Percentiles rank a stretch among this genome's conserved stretches.
Conservation (phyloP, 2,329 filamentous ascomycete genomes). For the Periconia sp. region DNA sequence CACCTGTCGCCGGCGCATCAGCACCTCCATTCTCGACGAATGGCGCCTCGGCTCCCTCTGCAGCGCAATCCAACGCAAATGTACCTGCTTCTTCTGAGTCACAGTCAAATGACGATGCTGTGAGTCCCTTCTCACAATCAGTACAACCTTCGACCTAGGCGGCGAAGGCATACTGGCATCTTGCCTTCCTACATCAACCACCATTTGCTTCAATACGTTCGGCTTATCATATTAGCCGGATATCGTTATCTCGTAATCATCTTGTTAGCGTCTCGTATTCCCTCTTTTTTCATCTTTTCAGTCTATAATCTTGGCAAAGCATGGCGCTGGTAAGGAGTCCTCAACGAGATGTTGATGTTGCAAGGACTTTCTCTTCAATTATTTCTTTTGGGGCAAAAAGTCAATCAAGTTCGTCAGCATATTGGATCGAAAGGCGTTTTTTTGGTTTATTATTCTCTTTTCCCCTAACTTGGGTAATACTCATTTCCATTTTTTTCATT, state of each 20-base stretch:
- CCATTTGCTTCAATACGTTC: neutral
- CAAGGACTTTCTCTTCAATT: neutral
- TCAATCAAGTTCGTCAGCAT: neutral
- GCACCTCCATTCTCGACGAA: constrained; percentile 4
- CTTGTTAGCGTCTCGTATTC: neutral
- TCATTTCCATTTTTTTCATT: no score
- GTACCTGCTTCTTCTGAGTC: neutral
- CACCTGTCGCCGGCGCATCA: constrained; percentile 5
- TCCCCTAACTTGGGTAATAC: no score
- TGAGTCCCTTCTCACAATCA: neutral
- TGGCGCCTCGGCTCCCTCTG: constrained; percentile 1
- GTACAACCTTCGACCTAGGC: neutral
- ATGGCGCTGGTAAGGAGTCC: constrained; percentile 10
- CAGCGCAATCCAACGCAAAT: neutral
- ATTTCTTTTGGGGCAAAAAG: neutral
- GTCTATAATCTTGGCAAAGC: constrained; percentile 5
- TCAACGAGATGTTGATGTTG: neutral
- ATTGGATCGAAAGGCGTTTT: no score
- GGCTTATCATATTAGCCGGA: neutral
- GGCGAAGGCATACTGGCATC: neutral
- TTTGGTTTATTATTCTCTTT: no score
- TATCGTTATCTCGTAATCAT: neutral
- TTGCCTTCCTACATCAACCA: no score
- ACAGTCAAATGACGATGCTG: neutral
- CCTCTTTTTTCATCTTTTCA: constrained; percentile 2